Percentiles rank a stretch among this genome's conserved stretches.
phyloP scores from a whole-genome alignment of 257 asterid species.

The Primulina huaijiensis region DNA sequence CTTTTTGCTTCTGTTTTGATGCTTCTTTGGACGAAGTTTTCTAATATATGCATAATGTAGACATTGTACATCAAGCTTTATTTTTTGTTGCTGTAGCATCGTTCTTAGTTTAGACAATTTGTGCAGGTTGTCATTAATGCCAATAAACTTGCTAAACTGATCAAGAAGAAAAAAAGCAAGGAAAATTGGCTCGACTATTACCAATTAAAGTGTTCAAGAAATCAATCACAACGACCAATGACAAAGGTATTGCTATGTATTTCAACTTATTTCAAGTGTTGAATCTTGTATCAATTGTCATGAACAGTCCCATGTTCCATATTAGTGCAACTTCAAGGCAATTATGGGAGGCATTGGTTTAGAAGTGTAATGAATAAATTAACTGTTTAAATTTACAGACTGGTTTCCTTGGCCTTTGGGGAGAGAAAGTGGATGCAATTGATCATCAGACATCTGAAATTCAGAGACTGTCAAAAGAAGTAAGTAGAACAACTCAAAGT shows the following conservation, averaged over 20 bases:
- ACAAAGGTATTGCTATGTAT: constrained; percentile 47
- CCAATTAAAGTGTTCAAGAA: constrained; percentile 71
- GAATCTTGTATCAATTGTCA: constrained; percentile 4
- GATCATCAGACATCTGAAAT: constrained; percentile 70
- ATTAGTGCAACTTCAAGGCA: constrained; percentile 9
- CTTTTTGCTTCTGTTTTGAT: constrained; percentile 18
- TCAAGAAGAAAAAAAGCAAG: constrained; percentile 60
- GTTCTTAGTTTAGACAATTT: constrained; percentile 19
- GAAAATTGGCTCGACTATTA: constrained; percentile 91
- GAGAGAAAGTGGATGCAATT: constrained; percentile 78
- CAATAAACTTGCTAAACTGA: constrained; percentile 71
- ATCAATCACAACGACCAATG: constrained; percentile 55
- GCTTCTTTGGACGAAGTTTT: neutral
- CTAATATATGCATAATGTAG: neutral
- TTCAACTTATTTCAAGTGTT: constrained; percentile 19
- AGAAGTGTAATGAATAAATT: constrained; percentile 8
- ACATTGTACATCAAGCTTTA: neutral
- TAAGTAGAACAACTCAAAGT: constrained; percentile 34
- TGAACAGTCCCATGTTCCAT: neutral
- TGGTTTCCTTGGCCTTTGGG: constrained; percentile 82
- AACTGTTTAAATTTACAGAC: constrained; percentile 50
- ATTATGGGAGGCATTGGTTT: constrained; percentile 19
- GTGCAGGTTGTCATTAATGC: constrained; percentile 82
- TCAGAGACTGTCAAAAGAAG: constrained; percentile 69
- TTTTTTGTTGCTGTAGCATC: constrained; percentile 1